These are phyloP conservation scores for Sicyos edulis DNA, from an alignment of 306 rosid genomes.

Conservation along the genomic window DNA sequence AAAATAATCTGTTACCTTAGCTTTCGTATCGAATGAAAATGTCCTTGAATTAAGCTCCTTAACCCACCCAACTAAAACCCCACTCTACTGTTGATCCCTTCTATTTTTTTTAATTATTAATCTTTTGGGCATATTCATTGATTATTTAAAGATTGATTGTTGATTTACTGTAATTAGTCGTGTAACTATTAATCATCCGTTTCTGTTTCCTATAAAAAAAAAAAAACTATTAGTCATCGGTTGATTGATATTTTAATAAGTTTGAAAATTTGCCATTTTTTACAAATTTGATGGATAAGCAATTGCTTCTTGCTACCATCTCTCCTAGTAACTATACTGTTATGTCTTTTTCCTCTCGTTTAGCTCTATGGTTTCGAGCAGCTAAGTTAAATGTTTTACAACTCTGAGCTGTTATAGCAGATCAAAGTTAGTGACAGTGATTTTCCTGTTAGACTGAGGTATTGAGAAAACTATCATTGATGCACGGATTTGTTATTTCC, in stretches of 20 bases:
- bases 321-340: background rate
- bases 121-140: background rate
- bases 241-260: background rate
- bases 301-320: background rate
- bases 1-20: background rate
- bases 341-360: background rate
- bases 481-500: constrained; percentile 63
- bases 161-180: background rate
- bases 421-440: constrained; percentile 22
- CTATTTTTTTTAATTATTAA: background rate
- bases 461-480: constrained; percentile 54
- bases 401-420: constrained; percentile 14
- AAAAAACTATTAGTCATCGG: background rate
- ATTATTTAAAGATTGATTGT: background rate
- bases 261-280: background rate
- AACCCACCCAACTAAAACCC: no score
- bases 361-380: constrained; percentile 11
- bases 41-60: no score
- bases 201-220: no score
- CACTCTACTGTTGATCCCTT: no score
- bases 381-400: constrained; percentile 14
- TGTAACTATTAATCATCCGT: background rate
- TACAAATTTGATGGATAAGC: background rate
- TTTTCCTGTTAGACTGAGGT: constrained; percentile 61
- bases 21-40: no score